Evolutionary conservation across 176 grass and related monocot species (phyloP).

Genomic region (bread wheat (Triticum aestivum)): IWGSC_CS_RefSeq_v2.1 NC_057801.1:691147932-691148431

Average conservation of each 20-base stretch:
- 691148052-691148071: neutral
- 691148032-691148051: neutral
- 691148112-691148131: neutral
- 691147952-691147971: neutral
- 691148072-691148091: neutral
- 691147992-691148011: neutral
- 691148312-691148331: too few relatives aligned
- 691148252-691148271: neutral
- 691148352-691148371: too few relatives aligned
- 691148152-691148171: neutral
- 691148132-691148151: neutral
- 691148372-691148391: too few relatives aligned
- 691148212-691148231: neutral
- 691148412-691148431: too few relatives aligned
- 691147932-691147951: neutral
- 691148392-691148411: too few relatives aligned
- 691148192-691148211: constrained; percentile 4
- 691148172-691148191: neutral
- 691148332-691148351: too few relatives aligned
- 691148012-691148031: neutral
- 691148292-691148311: too few relatives aligned
- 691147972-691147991: neutral
- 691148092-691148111: neutral
- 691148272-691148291: neutral
- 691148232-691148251: neutral